Percentiles rank a stretch among this genome's conserved stretches.
Evolutionary conservation across 106 monocot genomes (phyloP).

Genomic region (Dactylorhiza incarnata): DNA sequence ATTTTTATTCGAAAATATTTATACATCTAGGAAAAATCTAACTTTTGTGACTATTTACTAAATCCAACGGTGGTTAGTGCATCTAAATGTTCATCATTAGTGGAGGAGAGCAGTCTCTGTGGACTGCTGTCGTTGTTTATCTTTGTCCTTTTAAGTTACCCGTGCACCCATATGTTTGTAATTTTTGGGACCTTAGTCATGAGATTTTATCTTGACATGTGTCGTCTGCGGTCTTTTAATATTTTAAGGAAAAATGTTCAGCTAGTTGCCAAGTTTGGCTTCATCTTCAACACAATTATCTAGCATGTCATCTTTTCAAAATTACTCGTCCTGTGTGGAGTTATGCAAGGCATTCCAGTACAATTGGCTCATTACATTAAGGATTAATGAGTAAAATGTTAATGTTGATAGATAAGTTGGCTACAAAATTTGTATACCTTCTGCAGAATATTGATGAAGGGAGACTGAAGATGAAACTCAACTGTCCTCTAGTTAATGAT

Average conservation of each 20-base stretch:
- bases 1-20: not conserved
- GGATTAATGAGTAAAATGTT: not conserved
- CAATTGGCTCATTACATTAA: not conserved
- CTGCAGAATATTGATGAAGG: conserved; percentile 59
- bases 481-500: conserved; percentile 59
- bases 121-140: not conserved
- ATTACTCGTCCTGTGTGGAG: not conserved
- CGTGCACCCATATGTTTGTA: not conserved
- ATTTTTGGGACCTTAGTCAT: not conserved
- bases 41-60: not conserved
- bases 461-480: conserved; percentile 54
- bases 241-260: not conserved
- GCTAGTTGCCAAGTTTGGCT: too few species aligned
- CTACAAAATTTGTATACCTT: not conserved
- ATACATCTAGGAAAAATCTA: not conserved
- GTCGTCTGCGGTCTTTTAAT: not conserved
- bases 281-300: not conserved
- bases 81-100: not conserved
- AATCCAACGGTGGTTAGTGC: not conserved
- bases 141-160: not conserved
- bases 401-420: not conserved
- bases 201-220: not conserved
- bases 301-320: not conserved
- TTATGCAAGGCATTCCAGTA: not conserved
- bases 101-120: not conserved